These are phyloP conservation scores for Yamadazyma atlantica DNA, from an alignment of 1,139 yeast species.

Conservation along the genomic window DNA sequence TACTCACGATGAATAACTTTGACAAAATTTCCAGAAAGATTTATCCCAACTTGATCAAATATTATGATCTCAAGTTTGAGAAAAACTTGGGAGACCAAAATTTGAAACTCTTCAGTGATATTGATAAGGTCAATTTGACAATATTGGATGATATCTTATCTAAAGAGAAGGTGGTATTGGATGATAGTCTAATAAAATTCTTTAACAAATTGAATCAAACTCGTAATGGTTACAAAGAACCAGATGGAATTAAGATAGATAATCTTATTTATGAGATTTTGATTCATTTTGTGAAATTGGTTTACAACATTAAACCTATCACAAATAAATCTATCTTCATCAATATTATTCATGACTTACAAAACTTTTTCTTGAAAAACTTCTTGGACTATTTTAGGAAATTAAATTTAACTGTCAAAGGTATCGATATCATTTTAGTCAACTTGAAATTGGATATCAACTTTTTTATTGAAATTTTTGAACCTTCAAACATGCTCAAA, in stretches of 20 bases:
- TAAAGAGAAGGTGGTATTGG: slow-evolving; percentile 39
- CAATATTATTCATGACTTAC: slow-evolving; percentile 40
- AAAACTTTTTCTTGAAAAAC: slow-evolving; percentile 34
- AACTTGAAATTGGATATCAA: slow-evolving; percentile 40
- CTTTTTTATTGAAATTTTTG: slow-evolving; percentile 43
- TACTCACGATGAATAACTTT: slow-evolving; percentile 47
- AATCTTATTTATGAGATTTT: slow-evolving; percentile 42
- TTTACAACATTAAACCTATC: slow-evolving; percentile 42
- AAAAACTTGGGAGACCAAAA: slow-evolving; percentile 40
- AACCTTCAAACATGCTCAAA: slow-evolving; percentile 32
- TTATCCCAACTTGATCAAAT: slow-evolving; percentile 33
- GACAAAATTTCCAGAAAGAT: slow-evolving; percentile 35
- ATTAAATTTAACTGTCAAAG: slow-evolving; percentile 17
- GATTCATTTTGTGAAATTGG: slow-evolving; percentile 43
- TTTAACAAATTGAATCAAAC: slow-evolving; percentile 20
- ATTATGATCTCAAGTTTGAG: slow-evolving; percentile 36
- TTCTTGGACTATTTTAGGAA: slow-evolving; percentile 33
- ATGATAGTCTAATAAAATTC: slow-evolving; percentile 27
- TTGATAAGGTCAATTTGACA: slow-evolving; percentile 43
- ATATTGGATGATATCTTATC: slow-evolving; percentile 43
- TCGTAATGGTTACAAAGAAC: slow-evolving; percentile 2
- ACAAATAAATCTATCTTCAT: slow-evolving; percentile 39
- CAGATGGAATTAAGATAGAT: slow-evolving; percentile 28
- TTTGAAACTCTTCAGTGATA: slow-evolving; percentile 42
- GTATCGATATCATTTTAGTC: slow-evolving; percentile 16